A percentile compares a stretch with the other conserved stretches of the same genome.
phyloP scores from a whole-genome alignment of 2,329 filamentous ascomycete species.

The Bimuria novae-zelandiae region DNA sequence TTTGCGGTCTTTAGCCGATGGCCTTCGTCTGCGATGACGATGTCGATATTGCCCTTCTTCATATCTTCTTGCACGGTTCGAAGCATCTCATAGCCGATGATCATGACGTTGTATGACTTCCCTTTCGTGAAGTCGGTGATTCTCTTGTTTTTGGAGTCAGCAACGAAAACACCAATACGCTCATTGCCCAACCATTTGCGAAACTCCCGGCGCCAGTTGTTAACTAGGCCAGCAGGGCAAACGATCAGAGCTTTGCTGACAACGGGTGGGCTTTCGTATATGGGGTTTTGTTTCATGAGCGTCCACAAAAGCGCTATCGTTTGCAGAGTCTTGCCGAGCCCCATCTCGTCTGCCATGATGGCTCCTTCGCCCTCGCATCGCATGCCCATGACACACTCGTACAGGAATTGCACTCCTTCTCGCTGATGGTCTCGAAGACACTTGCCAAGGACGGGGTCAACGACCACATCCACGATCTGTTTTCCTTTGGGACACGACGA shows the following conservation, averaged over 20 bases:
- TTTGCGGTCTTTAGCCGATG: slow-evolving; percentile 70
- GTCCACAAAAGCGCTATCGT: slow-evolving; percentile 75
- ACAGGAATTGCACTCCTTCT: slow-evolving; percentile 71
- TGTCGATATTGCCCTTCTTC: slow-evolving; percentile 67
- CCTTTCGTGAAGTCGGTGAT: slow-evolving; percentile 72
- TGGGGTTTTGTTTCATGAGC: slow-evolving; percentile 71
- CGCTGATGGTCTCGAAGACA: slow-evolving; percentile 70
- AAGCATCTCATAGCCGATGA: slow-evolving; percentile 74
- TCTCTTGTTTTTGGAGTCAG: slow-evolving; percentile 60
- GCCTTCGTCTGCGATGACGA: slow-evolving; percentile 72
- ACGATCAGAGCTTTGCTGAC: slow-evolving; percentile 74
- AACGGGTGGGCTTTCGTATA: slow-evolving; percentile 62
- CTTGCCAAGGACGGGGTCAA: slow-evolving; percentile 68
- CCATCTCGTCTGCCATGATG: slow-evolving; percentile 77
- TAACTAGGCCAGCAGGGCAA: slow-evolving; percentile 72
- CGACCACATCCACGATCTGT: slow-evolving; percentile 71
- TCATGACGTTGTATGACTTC: slow-evolving; percentile 71
- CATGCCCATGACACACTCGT: slow-evolving; percentile 78
- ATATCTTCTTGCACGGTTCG: slow-evolving; percentile 68
- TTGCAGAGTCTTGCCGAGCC: slow-evolving; percentile 73
- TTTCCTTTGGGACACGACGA: slow-evolving; percentile 61
- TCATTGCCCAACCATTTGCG: slow-evolving; percentile 75
- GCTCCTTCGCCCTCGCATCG: slow-evolving; percentile 68
- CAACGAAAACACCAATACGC: slow-evolving; percentile 70
- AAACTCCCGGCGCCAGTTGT: slow-evolving; percentile 75